Conservation (phyloP, 441 rosid genomes). For the Theobroma grandiflorum region DNA sequence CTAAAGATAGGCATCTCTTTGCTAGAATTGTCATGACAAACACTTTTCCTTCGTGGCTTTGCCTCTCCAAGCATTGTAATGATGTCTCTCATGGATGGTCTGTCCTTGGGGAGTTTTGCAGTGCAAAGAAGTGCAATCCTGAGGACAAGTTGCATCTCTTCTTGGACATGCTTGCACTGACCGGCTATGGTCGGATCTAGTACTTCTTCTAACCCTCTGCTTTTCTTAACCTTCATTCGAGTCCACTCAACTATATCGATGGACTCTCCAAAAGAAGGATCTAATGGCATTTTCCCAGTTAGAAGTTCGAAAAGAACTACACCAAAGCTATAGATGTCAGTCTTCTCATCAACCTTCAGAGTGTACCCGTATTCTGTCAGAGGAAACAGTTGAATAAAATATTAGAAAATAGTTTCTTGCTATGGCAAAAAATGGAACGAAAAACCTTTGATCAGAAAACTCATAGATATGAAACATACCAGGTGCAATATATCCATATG, state of each 20-base stretch:
- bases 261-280: constrained; percentile 80
- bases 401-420: not conserved
- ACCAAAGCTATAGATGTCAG: constrained; percentile 88
- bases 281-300: constrained; percentile 88
- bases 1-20: constrained; percentile 58
- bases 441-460: not conserved
- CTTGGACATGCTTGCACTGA: constrained; percentile 81
- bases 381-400: not conserved
- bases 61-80: constrained; percentile 92
- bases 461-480: constrained; percentile 37
- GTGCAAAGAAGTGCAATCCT: constrained; percentile 83
- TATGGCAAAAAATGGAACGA: not conserved
- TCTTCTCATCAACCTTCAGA: constrained; percentile 90
- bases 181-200: constrained; percentile 78
- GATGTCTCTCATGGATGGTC: constrained; percentile 89
- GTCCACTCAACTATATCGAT: constrained; percentile 80
- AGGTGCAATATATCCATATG: constrained; percentile 84
- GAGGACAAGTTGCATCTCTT: constrained; percentile 86
- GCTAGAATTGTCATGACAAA: constrained; percentile 45
- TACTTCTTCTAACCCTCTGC: constrained; percentile 58
- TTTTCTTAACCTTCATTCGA: constrained; percentile 57
- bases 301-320: constrained; percentile 86
- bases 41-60: constrained; percentile 86
- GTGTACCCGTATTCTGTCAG: constrained; percentile 87
- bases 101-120: constrained; percentile 83